These are phyloP conservation scores for Pterula multifida DNA, from an alignment of 1,284 basidiomycete genomes.

Conservation along the genomic window DNA sequence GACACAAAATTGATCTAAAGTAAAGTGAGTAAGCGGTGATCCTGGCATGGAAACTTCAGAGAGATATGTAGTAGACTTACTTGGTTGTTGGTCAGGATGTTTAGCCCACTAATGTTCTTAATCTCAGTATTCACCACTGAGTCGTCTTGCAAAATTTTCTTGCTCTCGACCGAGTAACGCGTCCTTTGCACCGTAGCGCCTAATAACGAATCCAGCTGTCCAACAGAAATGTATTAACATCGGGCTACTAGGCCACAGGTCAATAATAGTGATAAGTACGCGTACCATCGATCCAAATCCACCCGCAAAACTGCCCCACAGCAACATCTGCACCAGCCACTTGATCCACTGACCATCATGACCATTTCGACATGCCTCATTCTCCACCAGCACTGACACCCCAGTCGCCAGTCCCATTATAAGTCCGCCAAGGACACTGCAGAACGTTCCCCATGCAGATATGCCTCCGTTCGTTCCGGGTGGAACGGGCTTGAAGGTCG, in stretches of 20 bases:
- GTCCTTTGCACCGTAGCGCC: conserved; percentile 85
- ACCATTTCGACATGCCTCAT: conserved; percentile 32
- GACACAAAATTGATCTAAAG: not conserved
- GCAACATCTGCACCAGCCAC: conserved; percentile 29
- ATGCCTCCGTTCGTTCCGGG: conserved; percentile 90
- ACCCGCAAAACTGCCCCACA: conserved; percentile 56
- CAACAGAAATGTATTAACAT: conserved; percentile 3
- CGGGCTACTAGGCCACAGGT: not conserved
- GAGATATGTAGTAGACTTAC: conserved; percentile 27
- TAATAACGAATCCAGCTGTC: conserved; percentile 70
- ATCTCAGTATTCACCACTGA: conserved; percentile 18
- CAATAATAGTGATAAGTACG: not conserved
- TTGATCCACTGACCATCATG: conserved; percentile 14
- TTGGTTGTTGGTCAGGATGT: conserved; percentile 76
- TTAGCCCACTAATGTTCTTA: conserved; percentile 55
- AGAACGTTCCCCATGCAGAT: conserved; percentile 61
- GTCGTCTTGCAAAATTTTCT: conserved; percentile 58
- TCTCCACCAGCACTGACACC: conserved; percentile 51
- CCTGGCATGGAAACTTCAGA: not conserved
- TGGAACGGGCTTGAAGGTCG: conserved; percentile 63
- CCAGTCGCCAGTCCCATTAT: conserved; percentile 58
- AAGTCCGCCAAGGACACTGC: conserved; percentile 64
- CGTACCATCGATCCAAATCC: conserved; percentile 66
- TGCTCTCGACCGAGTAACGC: conserved; percentile 52
- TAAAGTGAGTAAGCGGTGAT: not conserved